Percentiles rank a stretch among this genome's conserved stretches.
These are phyloP conservation scores for Plectranthus barbatus DNA, from an alignment of 257 asterid species.

Conservation along the genomic window DNA sequence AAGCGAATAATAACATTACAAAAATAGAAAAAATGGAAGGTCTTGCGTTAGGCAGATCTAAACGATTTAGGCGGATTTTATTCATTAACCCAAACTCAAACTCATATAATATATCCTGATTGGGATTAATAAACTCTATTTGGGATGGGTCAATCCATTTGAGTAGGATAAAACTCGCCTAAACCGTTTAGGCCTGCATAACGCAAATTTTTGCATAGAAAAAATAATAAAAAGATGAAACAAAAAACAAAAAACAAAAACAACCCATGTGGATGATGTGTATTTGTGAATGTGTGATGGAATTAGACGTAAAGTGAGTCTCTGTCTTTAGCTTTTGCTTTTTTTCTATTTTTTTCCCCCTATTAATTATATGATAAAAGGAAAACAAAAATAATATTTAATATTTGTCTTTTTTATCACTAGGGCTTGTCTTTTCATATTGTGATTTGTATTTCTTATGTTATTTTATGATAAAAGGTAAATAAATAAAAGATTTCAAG, in stretches of 20 bases:
- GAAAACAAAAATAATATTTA: slow-evolving; percentile 4
- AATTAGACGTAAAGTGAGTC: slow-evolving; percentile 36
- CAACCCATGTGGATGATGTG: slow-evolving; percentile 23
- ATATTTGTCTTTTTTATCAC: slow-evolving; percentile 31
- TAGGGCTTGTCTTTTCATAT: slow-evolving; percentile 33
- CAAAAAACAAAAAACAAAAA: not conserved
- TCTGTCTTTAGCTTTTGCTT: slow-evolving; percentile 31
- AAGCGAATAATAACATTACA: not conserved
- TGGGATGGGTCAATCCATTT: no score
- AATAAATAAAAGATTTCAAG: slow-evolving; percentile 13
- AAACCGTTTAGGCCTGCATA: no score
- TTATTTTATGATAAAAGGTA: not conserved
- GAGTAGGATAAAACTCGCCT: no score
- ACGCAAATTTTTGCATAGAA: no score
- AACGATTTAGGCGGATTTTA: no score
- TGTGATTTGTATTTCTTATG: slow-evolving; percentile 21
- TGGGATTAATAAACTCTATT: no score
- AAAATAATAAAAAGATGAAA: not conserved
- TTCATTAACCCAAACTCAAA: no score
- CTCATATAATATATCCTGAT: no score
- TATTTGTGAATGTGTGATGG: slow-evolving; percentile 17
- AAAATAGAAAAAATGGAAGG: no score
- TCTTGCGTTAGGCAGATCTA: no score
- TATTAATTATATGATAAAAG: not conserved
- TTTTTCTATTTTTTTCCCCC: slow-evolving; percentile 1